Conservation (phyloP, 495 filamentous ascomycete species). For the Neurospora sp. region DNA sequence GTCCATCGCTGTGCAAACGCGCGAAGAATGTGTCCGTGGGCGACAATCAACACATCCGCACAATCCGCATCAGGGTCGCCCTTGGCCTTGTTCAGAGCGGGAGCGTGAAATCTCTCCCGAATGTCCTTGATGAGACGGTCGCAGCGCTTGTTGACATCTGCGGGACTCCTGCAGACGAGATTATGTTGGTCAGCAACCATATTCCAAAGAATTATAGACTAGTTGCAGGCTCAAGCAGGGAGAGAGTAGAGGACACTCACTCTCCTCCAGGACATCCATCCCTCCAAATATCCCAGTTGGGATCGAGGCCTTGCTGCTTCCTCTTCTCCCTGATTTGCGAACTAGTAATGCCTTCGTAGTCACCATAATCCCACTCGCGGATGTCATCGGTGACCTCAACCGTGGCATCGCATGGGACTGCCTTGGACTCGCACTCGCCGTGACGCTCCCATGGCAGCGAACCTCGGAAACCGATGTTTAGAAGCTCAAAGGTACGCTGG, state of each 20-base stretch:
- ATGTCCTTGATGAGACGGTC: slow-evolving; percentile 72
- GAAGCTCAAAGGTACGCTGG: slow-evolving; percentile 76
- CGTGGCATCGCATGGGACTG: slow-evolving; percentile 31
- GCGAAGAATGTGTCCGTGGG: slow-evolving; percentile 80
- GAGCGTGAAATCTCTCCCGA: slow-evolving; percentile 43
- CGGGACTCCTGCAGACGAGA: slow-evolving; percentile 34
- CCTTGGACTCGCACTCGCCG: slow-evolving; percentile 20
- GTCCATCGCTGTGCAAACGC: slow-evolving; percentile 89
- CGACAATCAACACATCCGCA: slow-evolving; percentile 52
- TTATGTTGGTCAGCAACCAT: background rate
- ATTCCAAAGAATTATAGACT: background rate
- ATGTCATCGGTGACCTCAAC: slow-evolving; percentile 68
- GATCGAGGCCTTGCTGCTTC: slow-evolving; percentile 46
- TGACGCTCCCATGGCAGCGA: slow-evolving; percentile 37
- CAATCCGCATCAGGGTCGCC: slow-evolving; percentile 20
- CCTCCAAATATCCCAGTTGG: slow-evolving; percentile 71
- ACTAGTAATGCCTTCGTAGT: slow-evolving; percentile 84
- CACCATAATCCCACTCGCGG: slow-evolving; percentile 92
- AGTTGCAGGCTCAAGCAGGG: background rate
- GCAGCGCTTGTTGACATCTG: slow-evolving; percentile 55
- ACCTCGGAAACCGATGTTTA: slow-evolving; percentile 45
- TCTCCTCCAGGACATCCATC: slow-evolving; percentile 67
- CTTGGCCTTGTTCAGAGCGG: slow-evolving; percentile 37
- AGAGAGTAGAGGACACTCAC: slow-evolving; percentile 23
- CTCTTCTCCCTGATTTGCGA: slow-evolving; percentile 55